Percentiles rank a stretch among this genome's conserved stretches.
phyloP scores from a whole-genome alignment of 1,284 basidiomycete genomes.

The Pyrrhoderma lamaoense region DNA sequence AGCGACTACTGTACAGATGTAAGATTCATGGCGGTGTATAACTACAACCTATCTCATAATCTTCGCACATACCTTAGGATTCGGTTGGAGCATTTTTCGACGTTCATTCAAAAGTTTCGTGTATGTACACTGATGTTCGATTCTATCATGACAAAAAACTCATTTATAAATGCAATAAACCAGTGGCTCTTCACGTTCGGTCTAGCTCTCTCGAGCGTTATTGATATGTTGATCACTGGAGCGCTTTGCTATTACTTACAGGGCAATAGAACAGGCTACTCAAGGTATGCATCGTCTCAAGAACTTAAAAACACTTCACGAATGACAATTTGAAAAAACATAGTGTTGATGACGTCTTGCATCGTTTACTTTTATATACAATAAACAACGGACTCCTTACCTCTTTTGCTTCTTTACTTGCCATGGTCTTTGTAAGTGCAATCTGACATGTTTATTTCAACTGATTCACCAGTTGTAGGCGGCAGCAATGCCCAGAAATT shows the following conservation, averaged over 20 bases:
- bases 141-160: background rate
- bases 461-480: slow-evolving; percentile 3
- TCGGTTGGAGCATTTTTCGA: slow-evolving; percentile 9
- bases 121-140: slow-evolving; percentile 4
- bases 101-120: slow-evolving; percentile 16
- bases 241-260: slow-evolving; percentile 17
- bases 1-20: slow-evolving; percentile 17
- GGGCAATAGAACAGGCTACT: slow-evolving; percentile 15
- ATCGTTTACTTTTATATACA: slow-evolving; percentile 17
- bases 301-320: background rate
- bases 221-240: slow-evolving; percentile 16
- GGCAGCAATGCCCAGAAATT: slow-evolving; percentile 17
- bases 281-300: slow-evolving; percentile 9
- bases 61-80: slow-evolving; percentile 14
- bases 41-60: no score
- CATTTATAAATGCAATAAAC: background rate
- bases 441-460: background rate
- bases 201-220: slow-evolving; percentile 13
- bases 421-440: slow-evolving; percentile 17
- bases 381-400: slow-evolving; percentile 18
- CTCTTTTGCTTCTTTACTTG: slow-evolving; percentile 13
- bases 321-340: no score
- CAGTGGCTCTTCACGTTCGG: slow-evolving; percentile 18
- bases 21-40: no score
- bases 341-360: slow-evolving; percentile 16